Conservation (phyloP, 1,284 basidiomycete genomes). For the Rhodotorula glutinis region DNA sequence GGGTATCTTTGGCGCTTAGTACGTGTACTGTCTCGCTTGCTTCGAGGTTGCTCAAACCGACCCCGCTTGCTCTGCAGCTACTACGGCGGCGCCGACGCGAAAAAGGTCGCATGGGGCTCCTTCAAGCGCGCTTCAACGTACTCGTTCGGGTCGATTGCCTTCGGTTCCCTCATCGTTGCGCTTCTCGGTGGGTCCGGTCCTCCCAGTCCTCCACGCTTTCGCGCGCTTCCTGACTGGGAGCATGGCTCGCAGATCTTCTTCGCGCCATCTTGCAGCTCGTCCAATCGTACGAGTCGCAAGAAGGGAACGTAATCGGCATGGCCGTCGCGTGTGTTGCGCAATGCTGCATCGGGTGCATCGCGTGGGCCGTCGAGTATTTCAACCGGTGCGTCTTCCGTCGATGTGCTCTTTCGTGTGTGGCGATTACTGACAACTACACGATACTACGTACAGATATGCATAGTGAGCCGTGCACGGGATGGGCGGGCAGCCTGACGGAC, state of each 20-base stretch:
- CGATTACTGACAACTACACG: too few relatives aligned
- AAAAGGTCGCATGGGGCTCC: slow-evolving; percentile 49
- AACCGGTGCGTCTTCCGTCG: slow-evolving; percentile 11
- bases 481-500: too few relatives aligned
- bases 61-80: neutral
- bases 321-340: slow-evolving; percentile 74
- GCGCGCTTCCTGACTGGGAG: neutral
- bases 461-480: neutral
- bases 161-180: slow-evolving; percentile 80
- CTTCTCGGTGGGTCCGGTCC: slow-evolving; percentile 56
- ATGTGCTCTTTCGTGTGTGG: too few relatives aligned
- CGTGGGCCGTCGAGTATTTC: slow-evolving; percentile 63
- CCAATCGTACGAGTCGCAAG: slow-evolving; percentile 64
- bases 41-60: neutral
- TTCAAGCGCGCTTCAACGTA: slow-evolving; percentile 77
- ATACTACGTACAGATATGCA: neutral
- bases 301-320: slow-evolving; percentile 71
- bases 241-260: slow-evolving; percentile 55
- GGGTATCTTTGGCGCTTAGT: slow-evolving; percentile 51
- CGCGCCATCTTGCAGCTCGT: slow-evolving; percentile 64
- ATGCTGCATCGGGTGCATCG: slow-evolving; percentile 73
- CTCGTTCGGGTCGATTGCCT: slow-evolving; percentile 76
- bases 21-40: neutral
- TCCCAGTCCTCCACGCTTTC: too few relatives aligned
- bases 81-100: slow-evolving; percentile 16